Conservation (phyloP, 345 rosid genomes). For the Citrus sp. region DNA sequence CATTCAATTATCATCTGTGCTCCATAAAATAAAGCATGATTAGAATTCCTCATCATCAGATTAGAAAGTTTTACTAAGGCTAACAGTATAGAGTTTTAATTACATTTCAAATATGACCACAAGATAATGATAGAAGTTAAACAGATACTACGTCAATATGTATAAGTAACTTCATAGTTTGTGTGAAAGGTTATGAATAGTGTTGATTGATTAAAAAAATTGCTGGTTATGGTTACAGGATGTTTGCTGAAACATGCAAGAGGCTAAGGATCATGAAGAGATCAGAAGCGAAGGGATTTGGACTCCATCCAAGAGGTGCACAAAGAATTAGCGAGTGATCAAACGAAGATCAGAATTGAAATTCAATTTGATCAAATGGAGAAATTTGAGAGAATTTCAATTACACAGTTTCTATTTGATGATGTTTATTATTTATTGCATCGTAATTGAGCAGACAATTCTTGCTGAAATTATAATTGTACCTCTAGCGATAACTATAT, state of each 20-base stretch:
- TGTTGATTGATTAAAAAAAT: background rate
- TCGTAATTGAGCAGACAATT: constrained; percentile 17
- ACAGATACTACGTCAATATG: no score
- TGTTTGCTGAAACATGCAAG: constrained; percentile 68
- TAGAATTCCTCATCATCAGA: no score
- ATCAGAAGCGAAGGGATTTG: constrained; percentile 34
- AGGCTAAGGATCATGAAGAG: constrained; percentile 61
- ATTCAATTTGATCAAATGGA: background rate
- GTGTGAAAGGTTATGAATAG: background rate
- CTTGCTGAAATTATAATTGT: constrained; percentile 3
- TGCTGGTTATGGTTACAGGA: constrained; percentile 23
- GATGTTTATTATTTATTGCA: constrained; percentile 10
- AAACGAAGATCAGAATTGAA: background rate
- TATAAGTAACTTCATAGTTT: background rate
- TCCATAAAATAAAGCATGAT: no score
- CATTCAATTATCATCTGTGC: no score
- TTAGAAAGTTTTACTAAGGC: no score
- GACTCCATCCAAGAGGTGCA: constrained; percentile 6
- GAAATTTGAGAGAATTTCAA: constrained; percentile 16
- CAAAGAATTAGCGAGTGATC: background rate
- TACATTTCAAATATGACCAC: no score
- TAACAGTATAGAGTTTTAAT: no score
- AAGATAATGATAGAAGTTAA: no score
- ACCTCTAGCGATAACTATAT: background rate
- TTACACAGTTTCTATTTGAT: constrained; percentile 7